phyloP scores from a whole-genome alignment of 129 eudicot genomes.

The Centella asiatica region DNA sequence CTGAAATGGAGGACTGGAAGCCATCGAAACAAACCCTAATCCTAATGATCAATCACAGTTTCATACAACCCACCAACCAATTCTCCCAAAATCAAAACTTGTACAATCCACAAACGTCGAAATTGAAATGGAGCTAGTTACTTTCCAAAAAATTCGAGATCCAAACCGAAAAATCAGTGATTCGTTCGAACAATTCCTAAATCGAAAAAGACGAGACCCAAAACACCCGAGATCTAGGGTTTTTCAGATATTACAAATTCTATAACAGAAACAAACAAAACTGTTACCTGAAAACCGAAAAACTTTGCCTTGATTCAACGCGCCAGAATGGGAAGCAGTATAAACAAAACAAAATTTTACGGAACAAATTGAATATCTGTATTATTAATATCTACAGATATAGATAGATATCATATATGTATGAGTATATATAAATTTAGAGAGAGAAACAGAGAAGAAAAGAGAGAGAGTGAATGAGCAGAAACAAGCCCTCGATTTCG shows the following conservation, averaged over 20 bases:
- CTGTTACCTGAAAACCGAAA: not conserved
- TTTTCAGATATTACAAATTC: constrained; percentile 23
- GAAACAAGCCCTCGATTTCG: constrained; percentile 52
- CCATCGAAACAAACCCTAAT: constrained; percentile 47
- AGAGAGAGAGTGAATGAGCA: constrained; percentile 13
- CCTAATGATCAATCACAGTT: constrained; percentile 24
- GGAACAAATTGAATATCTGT: constrained; percentile 21
- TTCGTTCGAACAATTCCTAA: constrained; percentile 10
- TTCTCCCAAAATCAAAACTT: constrained; percentile 4
- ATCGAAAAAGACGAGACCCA: constrained; percentile 15
- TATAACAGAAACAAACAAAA: constrained; percentile 3
- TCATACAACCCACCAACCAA: constrained; percentile 12
- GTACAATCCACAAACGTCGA: constrained; percentile 1
- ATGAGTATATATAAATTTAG: constrained; percentile 7
- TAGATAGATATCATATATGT: not conserved
- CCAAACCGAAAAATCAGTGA: constrained; percentile 23
- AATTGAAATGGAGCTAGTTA: constrained; percentile 13
- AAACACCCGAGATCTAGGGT: constrained; percentile 44
- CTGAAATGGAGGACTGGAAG: constrained; percentile 64
- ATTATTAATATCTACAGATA: not conserved
- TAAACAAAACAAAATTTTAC: constrained; percentile 4
- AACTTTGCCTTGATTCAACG: constrained; percentile 8
- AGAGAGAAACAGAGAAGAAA: constrained; percentile 25
- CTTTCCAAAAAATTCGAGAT: constrained; percentile 10
- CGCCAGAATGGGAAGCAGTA: not conserved